These are phyloP conservation scores for Tieghemostelium lacteum DNA, from an alignment of 78 protist genomes.

Conservation along the genomic window DNA sequence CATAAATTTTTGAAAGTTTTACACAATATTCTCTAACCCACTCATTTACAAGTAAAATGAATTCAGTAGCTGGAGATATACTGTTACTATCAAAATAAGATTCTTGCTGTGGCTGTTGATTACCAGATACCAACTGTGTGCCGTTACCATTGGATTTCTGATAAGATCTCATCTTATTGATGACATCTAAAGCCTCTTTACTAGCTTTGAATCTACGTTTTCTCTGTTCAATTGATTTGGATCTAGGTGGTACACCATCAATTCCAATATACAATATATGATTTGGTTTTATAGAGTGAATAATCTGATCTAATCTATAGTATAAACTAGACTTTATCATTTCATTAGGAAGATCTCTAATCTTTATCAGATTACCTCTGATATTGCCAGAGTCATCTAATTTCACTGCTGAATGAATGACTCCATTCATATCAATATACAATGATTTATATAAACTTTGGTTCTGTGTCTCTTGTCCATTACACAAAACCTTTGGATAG, in stretches of 20 bases:
- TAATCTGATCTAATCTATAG: slow-evolving; percentile 88
- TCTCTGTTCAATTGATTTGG: slow-evolving; percentile 97
- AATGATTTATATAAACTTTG: slow-evolving; percentile 88
- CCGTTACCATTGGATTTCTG: neutral
- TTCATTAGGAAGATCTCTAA: slow-evolving; percentile 15
- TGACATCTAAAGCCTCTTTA: slow-evolving; percentile 63
- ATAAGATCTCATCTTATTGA: neutral
- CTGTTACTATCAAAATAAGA: slow-evolving; percentile 87
- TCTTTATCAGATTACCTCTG: neutral
- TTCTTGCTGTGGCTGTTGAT: neutral
- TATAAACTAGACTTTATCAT: slow-evolving; percentile 84
- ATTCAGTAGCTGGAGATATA: slow-evolving; percentile 98
- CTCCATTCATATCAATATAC: slow-evolving; percentile 99
- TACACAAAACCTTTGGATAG: slow-evolving; percentile 42
- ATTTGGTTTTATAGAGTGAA: slow-evolving; percentile 87
- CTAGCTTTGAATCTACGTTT: slow-evolving; percentile 92
- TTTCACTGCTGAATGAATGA: slow-evolving; percentile 95
- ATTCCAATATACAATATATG: slow-evolving; percentile 94
- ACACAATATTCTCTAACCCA: slow-evolving; percentile 19
- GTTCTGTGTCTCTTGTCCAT: neutral
- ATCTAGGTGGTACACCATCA: slow-evolving; percentile 98
- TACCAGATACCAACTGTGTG: neutral
- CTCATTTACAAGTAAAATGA: slow-evolving; percentile 86
- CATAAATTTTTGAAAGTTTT: neutral
- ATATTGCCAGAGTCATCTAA: neutral